Evolutionary conservation across 768 basidiomycete species (phyloP), one percentile per base, ranked within the genome.

Genomic region (Strobilomyces dryophilus): DNA sequence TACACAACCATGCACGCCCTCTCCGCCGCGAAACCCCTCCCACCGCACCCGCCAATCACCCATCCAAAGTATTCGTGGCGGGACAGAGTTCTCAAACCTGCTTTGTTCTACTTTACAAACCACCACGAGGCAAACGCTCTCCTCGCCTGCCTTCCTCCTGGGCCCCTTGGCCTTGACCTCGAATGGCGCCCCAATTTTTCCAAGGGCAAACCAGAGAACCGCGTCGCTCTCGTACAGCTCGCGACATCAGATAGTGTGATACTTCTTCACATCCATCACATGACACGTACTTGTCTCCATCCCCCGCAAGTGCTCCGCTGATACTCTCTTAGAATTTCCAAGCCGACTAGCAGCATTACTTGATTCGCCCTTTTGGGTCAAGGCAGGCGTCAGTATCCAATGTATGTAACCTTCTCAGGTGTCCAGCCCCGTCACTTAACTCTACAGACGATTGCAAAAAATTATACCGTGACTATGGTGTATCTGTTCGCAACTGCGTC

Each of bases 321-420:
- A 48, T 53, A 56, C 59, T 10, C 27, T 17, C 56, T 45, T 55
- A 85, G 83, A 70, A 56, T 82, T 85, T 57, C 85, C 83, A 1
- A 59, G 55, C 31, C 76, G 70, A 49, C 76, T 91, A 1, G 71
- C 61, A 41, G 61, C 73, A 4, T 55, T 92, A 27, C 75, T 92
- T 14, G 73, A 73, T 52, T 76, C 82, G 51, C 66, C 80, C 0
- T 62, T 64, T n/a, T 76, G 80, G 49, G 66, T 77, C 54, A 92
- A 92, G 68, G 78, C 80, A 8, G 90, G 90, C 20, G 86, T 89
- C 47, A 83, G 76, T 24, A 89, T 91, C n/a, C 82, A 82, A 71
- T 63, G 89, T 85, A 59, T 56, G 75, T 52, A 18, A 62, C 46
- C 17, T 44, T 0, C 8, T 20, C 31, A 21, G 20, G 14, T 7